Evolutionary conservation across 768 basidiomycete species (phyloP), one percentile per base, ranked within the genome.

Genomic region (Rossbeevera mucosa): DNA sequence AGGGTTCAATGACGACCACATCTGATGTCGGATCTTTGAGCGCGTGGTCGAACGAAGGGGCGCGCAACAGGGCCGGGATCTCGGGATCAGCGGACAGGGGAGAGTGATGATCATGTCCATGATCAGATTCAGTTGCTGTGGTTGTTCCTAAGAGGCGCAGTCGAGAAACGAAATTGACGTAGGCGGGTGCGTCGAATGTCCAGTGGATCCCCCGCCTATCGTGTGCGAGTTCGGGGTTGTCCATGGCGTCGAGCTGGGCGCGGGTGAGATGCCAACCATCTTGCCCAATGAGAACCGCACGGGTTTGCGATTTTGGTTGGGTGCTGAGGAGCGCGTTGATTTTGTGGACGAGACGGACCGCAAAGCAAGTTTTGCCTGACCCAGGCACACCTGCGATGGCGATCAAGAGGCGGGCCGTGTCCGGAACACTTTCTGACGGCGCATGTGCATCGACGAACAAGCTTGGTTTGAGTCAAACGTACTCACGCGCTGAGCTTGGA

Each of bases 201-300:
- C 92, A 95, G 59, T 93, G 88, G 13, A 78, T 84, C 2, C 94
- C 94, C 20, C 94, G 80, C 43, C 91, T 70, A 52, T 85, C 85
- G 58, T 87, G 82, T 0, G 94, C 92, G 36, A 83, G 77, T 48
- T 78, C 74, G 0, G 93, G 86, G 65, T 96, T 83, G 13, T 82
- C 80, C 64, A 94, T 79, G 20, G 71, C 63, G 61, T 90, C 90
- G 24, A 98, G 80, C 57, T 89, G 82, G 4, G 81, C 79, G 21
- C 91, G 81, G 16, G 88, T 80, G 53, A 88, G 76, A 66, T 98
- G 94, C 92, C 93, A 98, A 11, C 95, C 94, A 64, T 97, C 94
- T 33, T 93, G 74, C 7, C 88, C 82, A 9, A 96, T 80, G 40
- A 91, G 78, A 28, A 88, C 74, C 5, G 84, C 89, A 7, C 24